Conservation (phyloP, 768 basidiomycete species). For the Serendipita vermifera region DNA sequence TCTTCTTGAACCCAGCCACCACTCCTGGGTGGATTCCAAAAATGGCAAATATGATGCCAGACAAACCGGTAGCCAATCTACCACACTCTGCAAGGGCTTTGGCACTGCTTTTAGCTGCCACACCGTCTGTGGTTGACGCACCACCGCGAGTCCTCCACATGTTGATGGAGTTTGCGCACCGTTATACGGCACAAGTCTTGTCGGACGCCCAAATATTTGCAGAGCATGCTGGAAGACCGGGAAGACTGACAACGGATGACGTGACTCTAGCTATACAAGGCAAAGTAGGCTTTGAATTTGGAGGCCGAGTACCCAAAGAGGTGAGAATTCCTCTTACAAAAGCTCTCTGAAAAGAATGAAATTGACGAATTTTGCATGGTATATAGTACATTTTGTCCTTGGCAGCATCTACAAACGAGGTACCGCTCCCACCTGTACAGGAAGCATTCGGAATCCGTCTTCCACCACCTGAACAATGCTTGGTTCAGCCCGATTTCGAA, state of each 20-base stretch:
- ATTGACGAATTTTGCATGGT: neutral
- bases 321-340: constrained; percentile 29
- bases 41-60: too few species aligned
- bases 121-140: constrained; percentile 71
- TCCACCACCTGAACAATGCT: constrained; percentile 51
- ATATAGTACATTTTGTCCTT: constrained; percentile 61
- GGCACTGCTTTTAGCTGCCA: constrained; percentile 69
- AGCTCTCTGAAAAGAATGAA: neutral
- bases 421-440: constrained; percentile 69
- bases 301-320: constrained; percentile 80
- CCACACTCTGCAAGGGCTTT: constrained; percentile 80
- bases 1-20: neutral
- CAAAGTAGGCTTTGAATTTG: constrained; percentile 86
- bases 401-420: constrained; percentile 70
- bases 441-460: constrained; percentile 80
- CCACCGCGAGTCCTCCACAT: constrained; percentile 81
- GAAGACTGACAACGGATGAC: constrained; percentile 76
- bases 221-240: constrained; percentile 66
- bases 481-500: constrained; percentile 75
- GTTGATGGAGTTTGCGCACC: constrained; percentile 72
- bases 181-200: constrained; percentile 71
- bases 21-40: neutral
- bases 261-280: constrained; percentile 71
- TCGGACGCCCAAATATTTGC: constrained; percentile 79
- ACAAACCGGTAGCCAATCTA: constrained; percentile 42